A percentile compares a stretch with the other conserved stretches of the same genome.
Conservation (phyloP, 179 eudicot genomes). For the Actinidia chinensis region DNA sequence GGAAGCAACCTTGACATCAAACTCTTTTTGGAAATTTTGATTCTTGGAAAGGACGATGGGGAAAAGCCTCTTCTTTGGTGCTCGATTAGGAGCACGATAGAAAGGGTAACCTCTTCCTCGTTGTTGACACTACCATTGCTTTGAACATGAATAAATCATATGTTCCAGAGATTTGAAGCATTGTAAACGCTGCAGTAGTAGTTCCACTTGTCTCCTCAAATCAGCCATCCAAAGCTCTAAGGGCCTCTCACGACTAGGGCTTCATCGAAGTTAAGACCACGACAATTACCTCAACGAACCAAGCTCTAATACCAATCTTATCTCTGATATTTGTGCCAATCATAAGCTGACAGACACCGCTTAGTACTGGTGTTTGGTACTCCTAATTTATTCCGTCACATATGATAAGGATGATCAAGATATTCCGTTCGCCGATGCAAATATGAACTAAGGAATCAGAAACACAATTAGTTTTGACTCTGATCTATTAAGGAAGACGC, state of each 20-base stretch:
- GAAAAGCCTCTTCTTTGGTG: not conserved
- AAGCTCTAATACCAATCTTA: not conserved
- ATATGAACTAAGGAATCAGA: too few relatives aligned
- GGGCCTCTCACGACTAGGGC: not conserved
- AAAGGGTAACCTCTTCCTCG: not conserved
- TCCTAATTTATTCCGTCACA: too few relatives aligned
- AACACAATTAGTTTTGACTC: too few relatives aligned
- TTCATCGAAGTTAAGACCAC: not conserved
- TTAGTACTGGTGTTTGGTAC: too few relatives aligned
- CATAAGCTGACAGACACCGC: too few relatives aligned
- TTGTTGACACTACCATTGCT: not conserved
- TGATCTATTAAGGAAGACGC: too few relatives aligned
- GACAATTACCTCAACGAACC: not conserved
- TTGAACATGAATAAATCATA: not conserved
- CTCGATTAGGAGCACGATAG: not conserved
- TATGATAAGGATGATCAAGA: too few relatives aligned
- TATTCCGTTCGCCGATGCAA: too few relatives aligned
- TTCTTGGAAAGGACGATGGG: not conserved
- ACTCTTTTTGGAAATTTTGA: not conserved
- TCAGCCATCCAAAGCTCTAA: not conserved
- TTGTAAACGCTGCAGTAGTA: not conserved
- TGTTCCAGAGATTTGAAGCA: not conserved
- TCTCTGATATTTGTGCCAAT: not conserved
- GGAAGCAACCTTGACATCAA: not conserved
- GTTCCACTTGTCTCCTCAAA: not conserved